These are phyloP conservation scores for Dillenia turbinata DNA, from an alignment of 164 flowering plant genomes.

Conservation along the genomic window DNA sequence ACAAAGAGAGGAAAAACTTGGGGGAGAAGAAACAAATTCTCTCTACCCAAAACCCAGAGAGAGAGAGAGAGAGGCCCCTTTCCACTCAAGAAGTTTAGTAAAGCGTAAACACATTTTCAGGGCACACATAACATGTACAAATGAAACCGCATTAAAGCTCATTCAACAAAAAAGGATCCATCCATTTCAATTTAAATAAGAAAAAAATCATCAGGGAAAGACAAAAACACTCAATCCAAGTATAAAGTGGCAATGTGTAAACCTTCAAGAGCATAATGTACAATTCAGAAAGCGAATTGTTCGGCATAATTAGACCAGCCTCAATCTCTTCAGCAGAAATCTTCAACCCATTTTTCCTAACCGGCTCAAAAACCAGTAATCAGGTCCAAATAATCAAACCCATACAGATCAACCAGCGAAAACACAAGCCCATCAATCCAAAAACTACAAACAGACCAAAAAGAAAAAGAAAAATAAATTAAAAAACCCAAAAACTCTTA, in stretches of 20 bases:
- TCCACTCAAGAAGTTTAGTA: too few relatives aligned
- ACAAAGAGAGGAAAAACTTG: too few relatives aligned
- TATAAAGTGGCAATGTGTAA: neutral
- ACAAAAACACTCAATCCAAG: too few relatives aligned
- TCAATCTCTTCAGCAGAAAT: conserved; percentile 87
- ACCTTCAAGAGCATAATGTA: conserved; percentile 77
- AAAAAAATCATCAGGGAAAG: too few relatives aligned
- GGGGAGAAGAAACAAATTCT: too few relatives aligned
- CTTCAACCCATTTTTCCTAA: conserved; percentile 43
- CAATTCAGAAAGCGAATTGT: conserved; percentile 41
- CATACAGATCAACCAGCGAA: neutral
- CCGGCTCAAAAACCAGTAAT: conserved; percentile 67
- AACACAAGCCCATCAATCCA: neutral
- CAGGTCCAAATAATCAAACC: neutral
- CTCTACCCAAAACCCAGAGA: too few relatives aligned
- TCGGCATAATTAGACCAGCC: conserved; percentile 49
- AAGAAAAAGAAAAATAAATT: neutral
- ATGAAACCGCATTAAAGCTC: neutral
- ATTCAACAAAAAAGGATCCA: neutral
- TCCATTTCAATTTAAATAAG: too few relatives aligned
- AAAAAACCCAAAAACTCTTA: conserved; percentile 15
- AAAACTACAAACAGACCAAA: neutral
- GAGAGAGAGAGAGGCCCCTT: too few relatives aligned
- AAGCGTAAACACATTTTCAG: too few relatives aligned
- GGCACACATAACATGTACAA: too few relatives aligned